phyloP scores from a whole-genome alignment of 225 moss, liverwort and hornwort genomes.

The Climacium dendroides region DNA sequence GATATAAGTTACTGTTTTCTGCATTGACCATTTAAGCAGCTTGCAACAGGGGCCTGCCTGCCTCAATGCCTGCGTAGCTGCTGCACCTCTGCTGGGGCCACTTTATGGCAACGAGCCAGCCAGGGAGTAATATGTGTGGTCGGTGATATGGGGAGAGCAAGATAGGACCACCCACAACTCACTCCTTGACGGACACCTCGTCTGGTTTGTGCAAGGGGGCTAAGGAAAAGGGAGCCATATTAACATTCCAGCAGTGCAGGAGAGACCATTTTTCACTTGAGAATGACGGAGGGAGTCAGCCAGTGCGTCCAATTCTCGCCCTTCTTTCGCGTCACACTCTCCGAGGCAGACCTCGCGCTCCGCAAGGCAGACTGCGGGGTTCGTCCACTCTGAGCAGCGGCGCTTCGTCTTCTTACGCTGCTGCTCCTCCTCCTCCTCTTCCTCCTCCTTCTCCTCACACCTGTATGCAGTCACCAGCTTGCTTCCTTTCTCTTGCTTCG shows the following conservation, averaged over 20 bases:
- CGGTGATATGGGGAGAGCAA: constrained; percentile 12
- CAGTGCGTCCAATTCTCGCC: not conserved
- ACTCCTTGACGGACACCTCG: not conserved
- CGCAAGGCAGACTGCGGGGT: not conserved
- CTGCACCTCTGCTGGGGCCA: not conserved
- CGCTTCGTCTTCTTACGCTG: not conserved
- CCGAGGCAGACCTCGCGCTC: not conserved
- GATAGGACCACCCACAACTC: not conserved
- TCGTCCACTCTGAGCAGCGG: not conserved
- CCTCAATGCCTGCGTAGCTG: not conserved
- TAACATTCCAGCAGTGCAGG: not conserved
- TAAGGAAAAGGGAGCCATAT: not conserved
- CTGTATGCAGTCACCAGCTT: constrained; percentile 34
- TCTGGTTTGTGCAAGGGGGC: not conserved
- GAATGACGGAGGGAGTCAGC: not conserved
- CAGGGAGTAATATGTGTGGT: not conserved
- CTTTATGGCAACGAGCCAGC: not conserved
- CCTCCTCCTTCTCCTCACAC: not conserved
- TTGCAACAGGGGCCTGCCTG: not conserved
- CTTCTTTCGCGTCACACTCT: not conserved
- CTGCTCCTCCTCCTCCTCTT: not conserved
- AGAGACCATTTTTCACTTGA: not conserved
- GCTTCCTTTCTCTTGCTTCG: not conserved
- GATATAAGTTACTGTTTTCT: not conserved
- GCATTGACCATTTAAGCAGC: not conserved